Percentiles rank a stretch among this genome's conserved stretches.
Conservation (phyloP, 225 moss, liverwort and hornwort species). For the Pleurozium schreberi region DNA sequence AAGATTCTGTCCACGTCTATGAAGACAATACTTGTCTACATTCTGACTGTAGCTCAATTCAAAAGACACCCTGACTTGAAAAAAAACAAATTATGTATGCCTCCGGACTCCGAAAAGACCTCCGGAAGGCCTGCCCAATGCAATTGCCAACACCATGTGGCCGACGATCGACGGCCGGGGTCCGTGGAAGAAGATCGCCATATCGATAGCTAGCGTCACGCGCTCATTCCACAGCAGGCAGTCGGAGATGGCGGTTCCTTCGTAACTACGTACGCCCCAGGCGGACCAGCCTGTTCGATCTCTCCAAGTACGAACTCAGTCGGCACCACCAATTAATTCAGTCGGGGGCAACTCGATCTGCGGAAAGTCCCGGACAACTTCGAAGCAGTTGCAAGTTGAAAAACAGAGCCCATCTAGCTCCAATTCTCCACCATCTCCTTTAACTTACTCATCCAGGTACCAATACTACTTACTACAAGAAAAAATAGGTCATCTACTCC, state of each 20-base stretch:
- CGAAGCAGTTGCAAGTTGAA: neutral
- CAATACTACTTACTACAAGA: no score
- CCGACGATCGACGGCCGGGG: no score
- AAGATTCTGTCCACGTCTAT: neutral
- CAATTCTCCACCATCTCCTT: neutral
- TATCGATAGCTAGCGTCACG: no score
- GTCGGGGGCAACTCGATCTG: neutral
- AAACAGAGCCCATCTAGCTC: neutral
- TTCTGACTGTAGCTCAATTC: neutral
- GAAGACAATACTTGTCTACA: neutral
- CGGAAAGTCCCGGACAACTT: no score
- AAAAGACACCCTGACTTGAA: neutral
- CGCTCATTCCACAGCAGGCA: neutral
- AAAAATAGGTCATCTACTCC: no score
- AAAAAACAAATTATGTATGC: neutral
- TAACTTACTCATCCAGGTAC: neutral
- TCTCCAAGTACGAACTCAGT: neutral
- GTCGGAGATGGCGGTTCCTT: no score
- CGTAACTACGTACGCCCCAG: no score
- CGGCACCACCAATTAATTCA: neutral
- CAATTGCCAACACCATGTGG: neutral
- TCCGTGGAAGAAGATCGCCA: neutral
- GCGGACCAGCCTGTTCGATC: no score
- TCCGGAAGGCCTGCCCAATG: neutral
- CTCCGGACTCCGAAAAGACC: neutral